These are phyloP conservation scores for Cladosporium cucumerinum DNA, from an alignment of 2,329 filamentous ascomycete species.

Conservation along the genomic window DNA sequence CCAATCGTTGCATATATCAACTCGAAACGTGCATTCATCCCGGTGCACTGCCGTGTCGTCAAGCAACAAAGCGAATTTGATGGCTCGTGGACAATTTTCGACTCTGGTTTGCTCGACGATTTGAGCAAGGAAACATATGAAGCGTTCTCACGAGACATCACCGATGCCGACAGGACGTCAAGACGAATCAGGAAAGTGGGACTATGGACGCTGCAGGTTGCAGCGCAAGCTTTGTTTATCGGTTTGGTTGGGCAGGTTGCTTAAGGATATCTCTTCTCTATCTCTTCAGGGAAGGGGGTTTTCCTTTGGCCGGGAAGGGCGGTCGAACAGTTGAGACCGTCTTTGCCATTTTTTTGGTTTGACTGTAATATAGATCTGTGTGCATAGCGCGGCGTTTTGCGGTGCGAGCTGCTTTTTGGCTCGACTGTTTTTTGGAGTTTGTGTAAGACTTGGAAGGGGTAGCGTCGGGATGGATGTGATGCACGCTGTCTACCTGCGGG, in stretches of 20 bases:
- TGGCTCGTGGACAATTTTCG: constrained; percentile 90
- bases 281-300: not conserved
- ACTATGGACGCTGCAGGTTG: constrained; percentile 89
- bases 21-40: constrained; percentile 89
- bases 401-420: not conserved
- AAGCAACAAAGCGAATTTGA: constrained; percentile 88
- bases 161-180: constrained; percentile 82
- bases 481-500: not conserved
- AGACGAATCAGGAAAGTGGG: constrained; percentile 92
- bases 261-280: constrained; percentile 26
- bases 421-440: not conserved
- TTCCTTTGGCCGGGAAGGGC: not conserved
- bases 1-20: constrained; percentile 99
- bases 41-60: constrained; percentile 89
- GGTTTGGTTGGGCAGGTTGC: constrained; percentile 82
- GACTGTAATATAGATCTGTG: not conserved
- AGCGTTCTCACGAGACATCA: constrained; percentile 87
- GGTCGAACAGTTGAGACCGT: constrained; percentile 8
- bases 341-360: not conserved
- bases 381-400: constrained; percentile 5
- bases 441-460: not conserved
- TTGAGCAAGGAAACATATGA: constrained; percentile 89
- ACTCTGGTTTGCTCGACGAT: constrained; percentile 92
- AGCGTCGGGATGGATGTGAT: not conserved
- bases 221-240: constrained; percentile 90